Base-by-base conservation (phyloP, 2,329 filamentous ascomycete genomes). In the Pyricularia sp. region DNA sequence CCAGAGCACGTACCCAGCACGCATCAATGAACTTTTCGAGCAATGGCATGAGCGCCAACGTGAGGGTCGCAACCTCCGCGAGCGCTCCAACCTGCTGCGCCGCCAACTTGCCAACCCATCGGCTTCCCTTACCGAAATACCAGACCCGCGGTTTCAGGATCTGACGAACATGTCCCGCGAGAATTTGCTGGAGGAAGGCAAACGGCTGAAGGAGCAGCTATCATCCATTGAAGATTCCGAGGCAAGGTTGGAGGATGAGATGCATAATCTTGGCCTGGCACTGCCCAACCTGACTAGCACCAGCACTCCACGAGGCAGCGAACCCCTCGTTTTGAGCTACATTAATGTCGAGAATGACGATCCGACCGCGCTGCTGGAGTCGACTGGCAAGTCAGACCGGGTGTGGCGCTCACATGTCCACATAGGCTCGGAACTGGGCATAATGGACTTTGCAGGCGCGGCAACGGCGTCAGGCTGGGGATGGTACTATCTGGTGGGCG, bases 401-500 rank as follows among this genome's bases (percentile, higher is more conserved):
- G 80, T 85, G 7, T 89, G 85, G 85, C 84, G 88, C 61, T 94
- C 92, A 0, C 94, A 97, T 78, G 91, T 95, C 9, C 86, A 94
- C 73, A 94, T 99, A 73, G 95, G 95, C 36, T 84, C 88, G 4
- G 88, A 93, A 75, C 86, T 99, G n/a, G 89, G 90, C 42, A 85
- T 99, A n/a, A 83, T 99, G 67, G 94, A 99, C 80, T 97, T 99
- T 76, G 84, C 90, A 5, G 89, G 86, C 70, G 93, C 93, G 5
- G 90, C 90, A 1, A 88, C 86, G n/a, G 90, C 92, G 1, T 92
- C 90, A 3, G 95, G 95, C 55, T 99, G 94, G 94, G 95, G 95
- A 1, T 99, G 93, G 92, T 99, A 99, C 81, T 98, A 93, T 79
- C 87, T 99, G 12, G 83, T 92, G n/a, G 92, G 94, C 76, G 94